Base-by-base conservation (phyloP, 345 rosid genomes). In the Euphorbia pulcherrima region DNA sequence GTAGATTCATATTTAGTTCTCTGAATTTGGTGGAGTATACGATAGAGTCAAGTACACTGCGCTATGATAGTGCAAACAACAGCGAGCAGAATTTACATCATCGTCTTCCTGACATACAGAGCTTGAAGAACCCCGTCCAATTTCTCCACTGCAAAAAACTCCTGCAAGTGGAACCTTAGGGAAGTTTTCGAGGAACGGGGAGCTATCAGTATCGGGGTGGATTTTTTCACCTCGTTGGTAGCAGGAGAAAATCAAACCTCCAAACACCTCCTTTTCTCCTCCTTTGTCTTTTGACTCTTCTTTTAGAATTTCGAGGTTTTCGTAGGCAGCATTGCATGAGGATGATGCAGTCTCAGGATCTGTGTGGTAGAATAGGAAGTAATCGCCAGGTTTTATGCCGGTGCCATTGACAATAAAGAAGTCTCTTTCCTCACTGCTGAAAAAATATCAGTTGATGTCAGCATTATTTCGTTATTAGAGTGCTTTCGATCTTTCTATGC, bases 181-280 rank as follows among this genome's bases (percentile, higher is more conserved):
- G 51, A 78, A 74, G 47, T 75, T 82, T 17, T 59, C 44, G 4
- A 23, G 40, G 56, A 82, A 70, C 17, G 85, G 85, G 27, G 33
- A 67, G 60, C 67, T 64, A 3, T 73, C 74, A 63, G 18, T 64
- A 8, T 28, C 14, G 2, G 52, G 44, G 0, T 21, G 26, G 52
- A 73, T 50, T 39, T 47, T 20, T 24, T 56, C 69, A 1, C 68
- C 64, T 1, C 73, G 68, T 40, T 2, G 30, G 33, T 40, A 62
- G 60, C 82, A 47, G 56, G 79, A 69, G 71, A 82, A 76, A 24
- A 78, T 73, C 14, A 81, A 55, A 13, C 82, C 80, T 71, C 82
- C 82, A 21, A 78, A 62, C 21, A 82, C 79, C 30, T 67, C 69
- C 12, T 56, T 61, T 26, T 55, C 53, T 6, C 51, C 39, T 37